phyloP scores from a whole-genome alignment of 164 flowering plant species.

The Brasenia schreberi region DNA sequence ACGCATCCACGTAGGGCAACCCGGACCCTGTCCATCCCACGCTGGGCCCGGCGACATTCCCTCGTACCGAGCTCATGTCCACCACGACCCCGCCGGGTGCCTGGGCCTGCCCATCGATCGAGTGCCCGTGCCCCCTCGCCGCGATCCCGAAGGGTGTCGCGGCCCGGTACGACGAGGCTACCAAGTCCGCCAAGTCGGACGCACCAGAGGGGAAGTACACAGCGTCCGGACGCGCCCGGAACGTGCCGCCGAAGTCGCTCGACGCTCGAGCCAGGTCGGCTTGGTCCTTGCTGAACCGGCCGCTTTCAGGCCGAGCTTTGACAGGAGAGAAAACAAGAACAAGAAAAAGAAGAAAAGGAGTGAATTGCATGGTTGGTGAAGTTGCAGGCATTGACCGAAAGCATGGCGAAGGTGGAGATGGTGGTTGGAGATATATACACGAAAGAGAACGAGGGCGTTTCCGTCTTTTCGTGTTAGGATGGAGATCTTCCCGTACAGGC shows the following conservation, averaged over 20 bases:
- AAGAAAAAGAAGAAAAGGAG: neutral
- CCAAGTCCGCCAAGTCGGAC: constrained; percentile 36
- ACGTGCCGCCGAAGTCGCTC: constrained; percentile 46
- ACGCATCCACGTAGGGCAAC: constrained; percentile 54
- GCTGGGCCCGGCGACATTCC: constrained; percentile 2
- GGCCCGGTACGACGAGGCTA: constrained; percentile 34
- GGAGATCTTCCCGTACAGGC: no score
- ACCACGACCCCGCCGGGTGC: constrained; percentile 53
- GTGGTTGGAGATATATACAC: no score
- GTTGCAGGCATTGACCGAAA: no score
- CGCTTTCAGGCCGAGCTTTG: constrained; percentile 2
- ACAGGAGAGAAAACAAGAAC: neutral
- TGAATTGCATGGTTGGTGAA: neutral
- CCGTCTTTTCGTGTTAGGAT: no score
- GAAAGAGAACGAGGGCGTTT: no score
- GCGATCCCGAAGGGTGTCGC: constrained; percentile 43
- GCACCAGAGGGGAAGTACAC: constrained; percentile 60
- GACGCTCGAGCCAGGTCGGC: constrained; percentile 46
- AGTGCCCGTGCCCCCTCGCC: constrained; percentile 91
- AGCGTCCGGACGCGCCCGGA: constrained; percentile 35
- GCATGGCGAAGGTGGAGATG: no score
- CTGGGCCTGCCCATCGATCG: constrained; percentile 88
- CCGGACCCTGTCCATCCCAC: neutral
- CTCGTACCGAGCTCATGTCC: constrained; percentile 38
- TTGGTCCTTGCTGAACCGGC: constrained; percentile 35